phyloP scores from a whole-genome alignment of 2,329 filamentous ascomycete species.

The Ramularia collo-cygni region DNA sequence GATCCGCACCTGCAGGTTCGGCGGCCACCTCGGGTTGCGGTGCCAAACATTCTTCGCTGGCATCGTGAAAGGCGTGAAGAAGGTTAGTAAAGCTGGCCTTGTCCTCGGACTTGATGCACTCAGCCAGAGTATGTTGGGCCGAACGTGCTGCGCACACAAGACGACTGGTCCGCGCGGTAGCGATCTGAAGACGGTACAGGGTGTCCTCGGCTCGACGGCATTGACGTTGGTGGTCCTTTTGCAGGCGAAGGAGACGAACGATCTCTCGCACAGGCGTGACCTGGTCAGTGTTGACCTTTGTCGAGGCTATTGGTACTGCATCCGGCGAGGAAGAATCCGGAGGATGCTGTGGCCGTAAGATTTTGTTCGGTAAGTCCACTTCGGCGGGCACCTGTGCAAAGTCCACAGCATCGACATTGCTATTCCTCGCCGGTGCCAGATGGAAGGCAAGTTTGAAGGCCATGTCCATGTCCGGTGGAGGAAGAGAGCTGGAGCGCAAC shows the following conservation, averaged over 20 bases:
- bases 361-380: constrained; percentile 6
- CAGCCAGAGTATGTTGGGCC: constrained; percentile 67
- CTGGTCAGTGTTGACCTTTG: constrained; percentile 4
- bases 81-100: constrained; percentile 68
- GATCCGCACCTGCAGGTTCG: constrained; percentile 58
- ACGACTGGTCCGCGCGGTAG: constrained; percentile 66
- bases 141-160: constrained; percentile 68
- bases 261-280: constrained; percentile 55
- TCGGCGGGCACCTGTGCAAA: constrained; percentile 4
- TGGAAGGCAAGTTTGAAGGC: constrained; percentile 15
- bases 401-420: background rate
- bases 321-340: background rate
- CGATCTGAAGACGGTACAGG: constrained; percentile 67
- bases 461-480: constrained; percentile 15
- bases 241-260: constrained; percentile 68
- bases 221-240: constrained; percentile 76
- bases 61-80: constrained; percentile 72
- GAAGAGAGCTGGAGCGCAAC: constrained; percentile 7
- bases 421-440: constrained; percentile 8
- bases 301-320: background rate
- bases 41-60: constrained; percentile 66
- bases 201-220: constrained; percentile 65
- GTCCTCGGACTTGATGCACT: constrained; percentile 71
- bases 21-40: constrained; percentile 48
- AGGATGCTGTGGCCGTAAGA: constrained; percentile 6